Evolutionary conservation across 1,284 basidiomycete species (phyloP).

Genomic region (Rhodofomes roseus): DNA sequence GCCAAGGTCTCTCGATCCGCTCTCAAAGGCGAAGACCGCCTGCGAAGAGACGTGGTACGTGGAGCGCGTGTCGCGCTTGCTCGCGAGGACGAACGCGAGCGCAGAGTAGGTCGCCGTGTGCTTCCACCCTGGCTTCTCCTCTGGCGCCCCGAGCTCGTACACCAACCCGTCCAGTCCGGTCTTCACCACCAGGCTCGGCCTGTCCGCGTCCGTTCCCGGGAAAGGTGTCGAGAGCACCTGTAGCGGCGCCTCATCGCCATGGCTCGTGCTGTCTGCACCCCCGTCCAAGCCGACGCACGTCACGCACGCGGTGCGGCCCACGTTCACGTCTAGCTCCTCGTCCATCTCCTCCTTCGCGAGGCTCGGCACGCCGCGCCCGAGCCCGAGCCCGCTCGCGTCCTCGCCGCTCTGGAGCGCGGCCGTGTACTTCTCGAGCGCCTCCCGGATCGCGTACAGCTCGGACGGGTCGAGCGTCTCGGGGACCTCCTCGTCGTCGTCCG

Average conservation of each 20-base stretch:
- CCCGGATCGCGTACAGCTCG: slow-evolving; percentile 75
- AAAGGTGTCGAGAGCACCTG: slow-evolving; percentile 60
- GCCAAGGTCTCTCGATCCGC: slow-evolving; percentile 57
- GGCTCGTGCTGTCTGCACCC: slow-evolving; percentile 32
- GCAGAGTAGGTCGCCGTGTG: slow-evolving; percentile 84
- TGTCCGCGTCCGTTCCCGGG: slow-evolving; percentile 38
- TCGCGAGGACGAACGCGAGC: slow-evolving; percentile 90
- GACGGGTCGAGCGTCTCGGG: slow-evolving; percentile 87
- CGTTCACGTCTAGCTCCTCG: slow-evolving; percentile 72
- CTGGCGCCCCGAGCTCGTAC: slow-evolving; percentile 44
- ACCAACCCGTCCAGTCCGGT: slow-evolving; percentile 81
- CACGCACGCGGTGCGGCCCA: slow-evolving; percentile 56
- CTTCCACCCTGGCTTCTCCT: slow-evolving; percentile 51
- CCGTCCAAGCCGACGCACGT: slow-evolving; percentile 63
- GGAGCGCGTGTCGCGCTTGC: slow-evolving; percentile 87
- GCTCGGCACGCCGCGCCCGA: slow-evolving; percentile 67
- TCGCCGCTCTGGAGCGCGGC: slow-evolving; percentile 49
- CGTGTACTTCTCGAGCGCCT: slow-evolving; percentile 85
- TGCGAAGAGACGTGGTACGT: slow-evolving; percentile 61
- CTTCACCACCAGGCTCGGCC: slow-evolving; percentile 63
- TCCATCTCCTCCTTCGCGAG: slow-evolving; percentile 82
- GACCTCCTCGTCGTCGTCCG: slow-evolving; percentile 63
- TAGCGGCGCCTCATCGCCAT: slow-evolving; percentile 38
- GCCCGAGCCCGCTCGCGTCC: slow-evolving; percentile 53
- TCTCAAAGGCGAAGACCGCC: slow-evolving; percentile 79